Evolutionary conservation across 2,329 filamentous ascomycete species (phyloP), one percentile per base, ranked within the genome.

Genomic region (Xylaria sp.): DNA sequence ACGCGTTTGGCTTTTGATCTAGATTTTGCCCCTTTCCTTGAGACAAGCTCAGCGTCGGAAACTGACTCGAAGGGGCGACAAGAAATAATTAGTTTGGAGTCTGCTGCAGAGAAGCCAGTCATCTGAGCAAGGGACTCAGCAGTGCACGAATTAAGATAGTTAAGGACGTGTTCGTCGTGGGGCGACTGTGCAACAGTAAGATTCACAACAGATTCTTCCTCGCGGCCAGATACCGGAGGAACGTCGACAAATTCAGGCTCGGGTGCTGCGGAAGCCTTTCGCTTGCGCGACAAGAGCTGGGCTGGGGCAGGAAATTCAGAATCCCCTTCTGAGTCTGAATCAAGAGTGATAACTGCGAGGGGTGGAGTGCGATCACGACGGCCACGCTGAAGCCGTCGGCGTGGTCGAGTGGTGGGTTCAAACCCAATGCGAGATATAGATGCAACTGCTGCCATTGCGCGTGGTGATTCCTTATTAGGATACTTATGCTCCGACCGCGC

Each of bases 111-210:
- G 68, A 92, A 89, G 37, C 90, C 90, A 0, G 93, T 93, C 69
- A 98, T 90, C 73, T 97, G 94, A 1, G 92, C 88, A 50, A 99
- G 87, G 66, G 95, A 93, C 42, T 91, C 87, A 10, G 88, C 82
- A 5, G 89, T 88, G 78, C 93, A 96, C 0, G 85, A 89, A 76
- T 98, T 98, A 79, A 99, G 90, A 75, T 94, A 97, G 8, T 90
- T 86, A 32, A 98, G 83, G 6, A 98, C 87, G 64, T 86, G 86
- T 4, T 76, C 76, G 35, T 88, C 84, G 18, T 67, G 59, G 18
- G 60, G 42, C 4, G 54, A 57, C 25, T 62, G 44, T 4, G 55
- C 27, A 57, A 51, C 50, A 42, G 32, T 40, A 18, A 48, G 29
- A 2, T 25, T 53, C 23, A 8, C 10, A 37, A 1, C 21, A 40